These are phyloP conservation scores for Fusarium burgessii DNA, from an alignment of 2,329 filamentous ascomycete species.

Conservation along the genomic window DNA sequence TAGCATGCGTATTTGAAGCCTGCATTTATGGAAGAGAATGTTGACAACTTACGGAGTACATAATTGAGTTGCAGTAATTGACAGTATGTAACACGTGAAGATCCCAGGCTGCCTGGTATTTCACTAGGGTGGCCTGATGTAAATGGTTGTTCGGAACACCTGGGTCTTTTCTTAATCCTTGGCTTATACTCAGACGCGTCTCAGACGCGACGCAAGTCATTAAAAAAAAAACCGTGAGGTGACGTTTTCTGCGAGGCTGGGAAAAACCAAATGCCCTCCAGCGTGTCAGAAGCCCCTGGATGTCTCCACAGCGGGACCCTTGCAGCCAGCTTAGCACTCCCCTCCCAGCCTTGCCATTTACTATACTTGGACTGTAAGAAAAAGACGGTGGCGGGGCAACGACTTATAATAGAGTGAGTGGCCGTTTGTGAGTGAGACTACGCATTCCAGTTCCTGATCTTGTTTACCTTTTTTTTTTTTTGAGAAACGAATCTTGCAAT, in stretches of 20 bases:
- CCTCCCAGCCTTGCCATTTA: constrained; percentile 53
- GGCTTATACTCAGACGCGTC: constrained; percentile 18
- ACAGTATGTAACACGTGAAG: background rate
- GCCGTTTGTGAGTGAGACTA: constrained; percentile 17
- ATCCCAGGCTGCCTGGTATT: constrained; percentile 13
- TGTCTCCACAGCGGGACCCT: constrained; percentile 23
- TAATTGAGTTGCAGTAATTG: background rate
- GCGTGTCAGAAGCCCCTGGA: constrained; percentile 37
- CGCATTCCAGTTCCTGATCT: constrained; percentile 30
- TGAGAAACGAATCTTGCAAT: constrained; percentile 1
- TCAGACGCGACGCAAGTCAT: constrained; percentile 14
- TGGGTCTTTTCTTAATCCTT: constrained; percentile 1
- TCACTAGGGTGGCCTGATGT: background rate
- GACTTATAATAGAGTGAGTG: constrained; percentile 52
- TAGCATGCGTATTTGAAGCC: constrained; percentile 6
- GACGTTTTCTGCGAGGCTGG: constrained; percentile 43
- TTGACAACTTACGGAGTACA: too few species aligned
- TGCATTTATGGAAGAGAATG: background rate
- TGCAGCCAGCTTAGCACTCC: constrained; percentile 40
- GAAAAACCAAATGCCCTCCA: constrained; percentile 15
- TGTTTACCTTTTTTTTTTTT: constrained; percentile 8
- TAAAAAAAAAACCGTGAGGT: constrained; percentile 8
- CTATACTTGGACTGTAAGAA: constrained; percentile 45
- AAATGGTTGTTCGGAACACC: background rate
- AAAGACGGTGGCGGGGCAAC: constrained; percentile 63